Percentiles rank a stretch among this genome's conserved stretches.
These are phyloP conservation scores for Hygrophoropsis aurantiaca DNA, from an alignment of 768 basidiomycete species.

Conservation along the genomic window DNA sequence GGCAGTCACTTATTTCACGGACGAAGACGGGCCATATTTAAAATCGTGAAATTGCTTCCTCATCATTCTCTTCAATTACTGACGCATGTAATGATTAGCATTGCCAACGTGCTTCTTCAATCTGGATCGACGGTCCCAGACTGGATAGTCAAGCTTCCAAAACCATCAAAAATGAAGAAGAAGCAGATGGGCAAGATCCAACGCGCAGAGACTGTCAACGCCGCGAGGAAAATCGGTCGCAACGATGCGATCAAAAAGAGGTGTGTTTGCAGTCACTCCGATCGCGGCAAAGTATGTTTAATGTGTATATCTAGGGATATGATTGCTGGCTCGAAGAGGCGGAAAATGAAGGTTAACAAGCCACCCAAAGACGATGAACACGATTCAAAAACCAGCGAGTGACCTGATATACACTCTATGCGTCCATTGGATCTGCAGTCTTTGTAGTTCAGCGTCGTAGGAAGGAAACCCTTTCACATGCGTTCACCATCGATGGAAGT, in stretches of 20 bases:
- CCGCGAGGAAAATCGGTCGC: slow-evolving; percentile 66
- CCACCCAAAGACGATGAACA: no score
- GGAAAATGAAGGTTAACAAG: slow-evolving; percentile 41
- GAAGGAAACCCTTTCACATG: no score
- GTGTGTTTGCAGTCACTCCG: slow-evolving; percentile 32
- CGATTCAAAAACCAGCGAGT: not conserved
- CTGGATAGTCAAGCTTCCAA: slow-evolving; percentile 94
- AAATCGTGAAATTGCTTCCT: slow-evolving; percentile 68
- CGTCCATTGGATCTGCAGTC: no score
- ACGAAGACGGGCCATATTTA: slow-evolving; percentile 88
- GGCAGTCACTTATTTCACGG: slow-evolving; percentile 94
- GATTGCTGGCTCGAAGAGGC: slow-evolving; percentile 71
- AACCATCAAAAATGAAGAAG: slow-evolving; percentile 87
- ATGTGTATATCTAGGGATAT: slow-evolving; percentile 56
- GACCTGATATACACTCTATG: no score
- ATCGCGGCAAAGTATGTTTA: not conserved
- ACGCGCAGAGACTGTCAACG: slow-evolving; percentile 73
- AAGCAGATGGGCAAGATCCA: slow-evolving; percentile 83
- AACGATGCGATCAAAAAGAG: slow-evolving; percentile 72
- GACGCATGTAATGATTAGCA: slow-evolving; percentile 43
- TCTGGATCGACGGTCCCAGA: slow-evolving; percentile 90
- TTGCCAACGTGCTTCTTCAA: slow-evolving; percentile 93
- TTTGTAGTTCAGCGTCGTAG: no score
- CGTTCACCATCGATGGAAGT: no score
- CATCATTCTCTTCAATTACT: slow-evolving; percentile 1